Percentiles rank a stretch among this genome's conserved stretches.
These are phyloP conservation scores for Andrographis paniculata DNA, from an alignment of 305 asterid genomes.

Conservation along the genomic window DNA sequence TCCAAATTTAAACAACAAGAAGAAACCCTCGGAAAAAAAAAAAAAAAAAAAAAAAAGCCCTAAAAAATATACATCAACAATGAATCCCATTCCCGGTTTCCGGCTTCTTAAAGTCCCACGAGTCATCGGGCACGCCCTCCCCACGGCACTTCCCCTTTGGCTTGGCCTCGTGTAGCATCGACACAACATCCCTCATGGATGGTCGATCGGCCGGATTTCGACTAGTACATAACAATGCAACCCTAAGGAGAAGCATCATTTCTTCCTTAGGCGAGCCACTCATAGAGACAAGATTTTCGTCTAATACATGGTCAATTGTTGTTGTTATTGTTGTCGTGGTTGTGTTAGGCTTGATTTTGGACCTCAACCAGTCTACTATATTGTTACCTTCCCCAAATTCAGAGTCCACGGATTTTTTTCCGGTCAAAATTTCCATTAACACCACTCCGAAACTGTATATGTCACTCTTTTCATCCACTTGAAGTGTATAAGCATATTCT, in stretches of 20 bases:
- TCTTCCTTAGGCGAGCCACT: constrained; percentile 72
- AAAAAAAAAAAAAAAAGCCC: constrained; percentile 5
- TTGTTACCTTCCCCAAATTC: constrained; percentile 89
- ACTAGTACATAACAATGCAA: constrained; percentile 77
- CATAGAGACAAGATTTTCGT: constrained; percentile 56
- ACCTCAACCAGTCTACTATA: constrained; percentile 79
- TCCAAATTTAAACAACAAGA: too few species aligned
- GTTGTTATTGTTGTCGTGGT: too few species aligned
- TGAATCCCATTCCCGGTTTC: too few species aligned
- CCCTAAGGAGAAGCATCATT: constrained; percentile 65
- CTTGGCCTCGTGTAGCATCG: constrained; percentile 73
- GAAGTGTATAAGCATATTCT: constrained; percentile 88
- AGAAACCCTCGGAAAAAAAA: neutral
- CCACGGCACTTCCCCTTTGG: constrained; percentile 51
- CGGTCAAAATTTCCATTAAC: constrained; percentile 66
- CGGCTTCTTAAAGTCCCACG: constrained; percentile 30
- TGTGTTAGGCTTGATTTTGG: constrained; percentile 44
- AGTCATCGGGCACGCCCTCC: constrained; percentile 11
- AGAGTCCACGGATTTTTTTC: constrained; percentile 59
- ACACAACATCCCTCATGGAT: constrained; percentile 82
- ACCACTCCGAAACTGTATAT: constrained; percentile 91
- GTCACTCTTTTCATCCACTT: constrained; percentile 92
- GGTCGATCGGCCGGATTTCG: constrained; percentile 82
- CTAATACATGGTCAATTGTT: constrained; percentile 42
- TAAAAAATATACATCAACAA: constrained; percentile 30